These are phyloP conservation scores for Chenopodium quinoa DNA, from an alignment of 148 eudicot species.

Conservation along the genomic window DNA sequence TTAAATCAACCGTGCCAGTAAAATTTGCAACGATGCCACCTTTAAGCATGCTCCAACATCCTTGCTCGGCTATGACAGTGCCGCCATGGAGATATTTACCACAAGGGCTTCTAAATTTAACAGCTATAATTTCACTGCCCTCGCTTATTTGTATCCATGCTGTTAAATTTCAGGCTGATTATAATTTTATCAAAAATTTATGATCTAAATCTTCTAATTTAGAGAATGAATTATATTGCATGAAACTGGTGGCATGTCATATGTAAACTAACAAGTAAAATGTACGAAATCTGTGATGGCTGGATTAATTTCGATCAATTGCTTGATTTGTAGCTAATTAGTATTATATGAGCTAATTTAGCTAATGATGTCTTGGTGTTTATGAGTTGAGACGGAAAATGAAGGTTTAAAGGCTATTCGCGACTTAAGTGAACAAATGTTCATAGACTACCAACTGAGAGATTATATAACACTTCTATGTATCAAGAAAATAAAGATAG, in stretches of 20 bases:
- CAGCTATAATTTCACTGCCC: conserved; percentile 37
- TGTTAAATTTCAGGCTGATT: conserved; percentile 9
- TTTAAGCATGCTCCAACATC: conserved; percentile 73
- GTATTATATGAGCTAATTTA: no score
- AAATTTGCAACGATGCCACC: conserved; percentile 44
- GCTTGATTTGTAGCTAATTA: no score
- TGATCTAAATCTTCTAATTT: neutral
- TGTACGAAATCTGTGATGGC: no score
- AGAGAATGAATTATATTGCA: neutral
- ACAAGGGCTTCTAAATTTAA: conserved; percentile 20
- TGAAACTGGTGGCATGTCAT: neutral
- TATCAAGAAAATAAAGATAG: no score
- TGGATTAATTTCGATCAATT: no score
- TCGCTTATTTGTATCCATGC: conserved; percentile 58
- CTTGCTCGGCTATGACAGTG: conserved; percentile 43
- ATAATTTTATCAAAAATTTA: neutral
- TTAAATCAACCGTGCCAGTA: conserved; percentile 29
- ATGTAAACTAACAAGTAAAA: no score
- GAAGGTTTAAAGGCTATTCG: no score
- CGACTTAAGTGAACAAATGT: no score
- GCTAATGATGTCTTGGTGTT: no score
- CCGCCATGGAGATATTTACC: conserved; percentile 34
- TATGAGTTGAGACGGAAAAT: no score
- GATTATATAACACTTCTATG: no score
- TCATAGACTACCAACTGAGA: no score